Conservation (phyloP, 1,284 basidiomycete genomes). For the Moniliella sp. region DNA sequence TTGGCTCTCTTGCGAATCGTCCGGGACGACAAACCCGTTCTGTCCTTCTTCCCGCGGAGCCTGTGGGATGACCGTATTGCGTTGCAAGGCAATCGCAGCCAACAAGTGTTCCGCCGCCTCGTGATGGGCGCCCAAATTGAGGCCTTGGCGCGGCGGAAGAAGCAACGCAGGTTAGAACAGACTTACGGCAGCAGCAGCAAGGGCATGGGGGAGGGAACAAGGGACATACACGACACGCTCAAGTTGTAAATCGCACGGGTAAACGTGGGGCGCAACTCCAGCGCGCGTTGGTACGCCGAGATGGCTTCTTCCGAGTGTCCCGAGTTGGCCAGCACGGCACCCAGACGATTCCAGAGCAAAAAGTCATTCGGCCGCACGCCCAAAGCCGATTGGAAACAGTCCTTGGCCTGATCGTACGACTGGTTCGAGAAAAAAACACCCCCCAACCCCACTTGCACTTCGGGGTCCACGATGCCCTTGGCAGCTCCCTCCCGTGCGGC, state of each 20-base stretch:
- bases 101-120: conserved; percentile 94
- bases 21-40: too few species aligned
- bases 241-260: conserved; percentile 94
- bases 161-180: too few species aligned
- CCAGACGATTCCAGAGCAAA: conserved; percentile 82
- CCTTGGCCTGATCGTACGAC: conserved; percentile 58
- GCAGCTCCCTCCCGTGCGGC: conserved; percentile 47
- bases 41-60: too few species aligned
- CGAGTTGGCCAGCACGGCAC: conserved; percentile 83
- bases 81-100: conserved; percentile 65
- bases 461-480: conserved; percentile 54
- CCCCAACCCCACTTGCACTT: conserved; percentile 79
- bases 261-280: conserved; percentile 81
- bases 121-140: conserved; percentile 83
- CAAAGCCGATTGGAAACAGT: conserved; percentile 74
- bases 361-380: conserved; percentile 67
- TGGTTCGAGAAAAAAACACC: conserved; percentile 71
- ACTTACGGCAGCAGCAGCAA: conserved; percentile 1
- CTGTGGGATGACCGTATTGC: conserved; percentile 33
- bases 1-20: conserved; percentile 25
- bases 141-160: conserved; percentile 40
- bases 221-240: conserved; percentile 63
- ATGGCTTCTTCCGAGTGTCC: conserved; percentile 84
- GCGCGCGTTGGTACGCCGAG: conserved; percentile 73
- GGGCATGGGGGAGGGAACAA: not conserved